Percentiles rank a stretch among this genome's conserved stretches.
phyloP scores from a whole-genome alignment of 148 eudicot species.

The Hydrangea macrophylla region DNA sequence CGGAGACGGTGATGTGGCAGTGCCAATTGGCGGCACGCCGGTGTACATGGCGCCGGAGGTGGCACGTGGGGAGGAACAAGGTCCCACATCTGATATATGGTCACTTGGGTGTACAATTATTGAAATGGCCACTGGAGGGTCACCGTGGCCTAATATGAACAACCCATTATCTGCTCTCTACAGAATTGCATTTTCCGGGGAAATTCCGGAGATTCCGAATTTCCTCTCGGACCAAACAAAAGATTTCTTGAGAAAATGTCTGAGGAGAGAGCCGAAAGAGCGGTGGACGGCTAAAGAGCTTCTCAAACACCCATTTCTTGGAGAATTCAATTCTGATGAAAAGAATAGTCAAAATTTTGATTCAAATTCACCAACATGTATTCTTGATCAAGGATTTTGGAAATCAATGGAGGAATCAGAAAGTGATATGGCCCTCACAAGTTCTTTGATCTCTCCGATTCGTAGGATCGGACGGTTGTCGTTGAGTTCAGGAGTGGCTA shows the following conservation, averaged over 20 bases:
- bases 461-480: slow-evolving; percentile 33
- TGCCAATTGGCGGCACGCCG: slow-evolving; percentile 59
- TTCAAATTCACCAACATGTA: slow-evolving; percentile 51
- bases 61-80: slow-evolving; percentile 61
- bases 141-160: slow-evolving; percentile 43
- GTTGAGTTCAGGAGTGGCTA: slow-evolving; percentile 4
- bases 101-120: slow-evolving; percentile 61
- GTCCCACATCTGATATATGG: slow-evolving; percentile 58
- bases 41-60: slow-evolving; percentile 71
- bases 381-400: slow-evolving; percentile 58
- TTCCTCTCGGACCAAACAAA: slow-evolving; percentile 37
- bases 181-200: slow-evolving; percentile 49
- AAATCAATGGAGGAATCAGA: slow-evolving; percentile 25
- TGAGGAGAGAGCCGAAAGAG: slow-evolving; percentile 46
- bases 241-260: slow-evolving; percentile 61
- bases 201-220: slow-evolving; percentile 43
- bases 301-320: slow-evolving; percentile 58
- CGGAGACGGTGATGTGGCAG: neutral
- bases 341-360: slow-evolving; percentile 2
- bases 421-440: neutral
- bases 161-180: slow-evolving; percentile 40
- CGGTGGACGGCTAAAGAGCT: slow-evolving; percentile 62
- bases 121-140: slow-evolving; percentile 57
- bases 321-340: neutral
- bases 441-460: neutral